These are phyloP conservation scores for Mycosarcoma mackinlayi DNA, from an alignment of 1,284 basidiomycete genomes.

Conservation along the genomic window DNA sequence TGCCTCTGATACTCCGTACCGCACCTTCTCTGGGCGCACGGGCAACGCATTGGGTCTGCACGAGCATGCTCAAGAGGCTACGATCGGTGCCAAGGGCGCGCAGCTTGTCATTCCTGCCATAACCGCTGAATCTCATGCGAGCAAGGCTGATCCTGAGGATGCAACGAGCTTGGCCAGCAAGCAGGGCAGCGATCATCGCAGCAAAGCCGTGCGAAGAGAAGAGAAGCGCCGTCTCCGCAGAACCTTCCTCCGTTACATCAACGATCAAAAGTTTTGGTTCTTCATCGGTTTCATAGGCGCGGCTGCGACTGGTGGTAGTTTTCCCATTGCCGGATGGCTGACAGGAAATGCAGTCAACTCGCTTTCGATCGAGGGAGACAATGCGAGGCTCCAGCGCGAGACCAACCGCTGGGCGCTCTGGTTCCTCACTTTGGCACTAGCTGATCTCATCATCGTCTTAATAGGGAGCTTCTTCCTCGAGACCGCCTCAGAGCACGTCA, in stretches of 20 bases:
- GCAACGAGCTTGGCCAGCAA: constrained; percentile 4
- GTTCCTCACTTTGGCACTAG: constrained; percentile 58
- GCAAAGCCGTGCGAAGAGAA: constrained; percentile 26
- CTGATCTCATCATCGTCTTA: constrained; percentile 47
- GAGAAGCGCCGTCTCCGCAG: constrained; percentile 34
- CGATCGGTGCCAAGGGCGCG: constrained; percentile 7
- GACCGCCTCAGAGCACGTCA: constrained; percentile 57
- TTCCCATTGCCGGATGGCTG: constrained; percentile 68
- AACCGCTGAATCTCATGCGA: constrained; percentile 11
- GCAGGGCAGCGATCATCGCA: constrained; percentile 5
- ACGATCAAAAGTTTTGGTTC: constrained; percentile 45
- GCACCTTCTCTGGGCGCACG: constrained; percentile 23
- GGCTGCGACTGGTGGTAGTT: constrained; percentile 64
- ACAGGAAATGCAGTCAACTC: constrained; percentile 58
- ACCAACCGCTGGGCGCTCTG: constrained; percentile 54
- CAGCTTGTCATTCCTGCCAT: constrained; percentile 19
- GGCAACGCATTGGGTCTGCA: constrained; percentile 26
- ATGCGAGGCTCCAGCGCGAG: constrained; percentile 28
- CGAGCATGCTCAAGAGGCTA: constrained; percentile 39
- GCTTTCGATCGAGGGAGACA: constrained; percentile 52
- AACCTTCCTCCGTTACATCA: constrained; percentile 37
- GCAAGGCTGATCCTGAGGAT: constrained; percentile 6
- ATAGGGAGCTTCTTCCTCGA: constrained; percentile 61
- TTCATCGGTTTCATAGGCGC: constrained; percentile 46
- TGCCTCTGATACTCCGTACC: constrained; percentile 26